Evolutionary conservation across 2,329 filamentous ascomycete species (phyloP), one percentile per base, ranked within the genome.

Genomic region (Paecilomyces sp.): DNA sequence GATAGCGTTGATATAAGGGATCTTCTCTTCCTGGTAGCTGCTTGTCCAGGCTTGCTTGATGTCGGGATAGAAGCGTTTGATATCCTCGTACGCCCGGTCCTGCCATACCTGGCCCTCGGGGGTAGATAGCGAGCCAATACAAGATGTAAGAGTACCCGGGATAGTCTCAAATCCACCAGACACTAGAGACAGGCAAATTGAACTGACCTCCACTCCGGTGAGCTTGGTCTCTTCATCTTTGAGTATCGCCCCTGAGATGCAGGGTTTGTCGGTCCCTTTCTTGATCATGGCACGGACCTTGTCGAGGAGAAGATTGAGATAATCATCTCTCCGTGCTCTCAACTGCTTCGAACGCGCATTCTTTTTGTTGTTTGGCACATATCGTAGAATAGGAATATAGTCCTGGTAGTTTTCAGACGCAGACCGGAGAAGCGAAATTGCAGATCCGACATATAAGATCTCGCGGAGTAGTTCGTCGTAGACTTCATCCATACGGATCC

Each of bases 351-450:
- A 86, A 9, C 82, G 80, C 0, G 78, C 76, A 61, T 82, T 89
- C 58, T 74, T 74, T 60, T 82, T 79, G 15, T 79, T 82, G 1
- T 83, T 81, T 62, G 83, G 82, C 9, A 71, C 56, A 1, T 89
- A 73, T 13, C 90, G 81, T 63, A 92, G 69, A 0, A 92, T 69
- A 0, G 89, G 89, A 6, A 92, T 83, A 63, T 92, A 92, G 68
- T 93, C 90, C 66, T 90, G 87, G 80, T 88, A 87, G 67, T 92
- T 92, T 67, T 91, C 89, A 56, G 86, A 89, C 1, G 88, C 91
- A n/a, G 84, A 88, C 54, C 90, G 79, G 64, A 91, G 87, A 63
- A 87, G 88, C 58, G 85, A 88, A 54, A 93, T 86, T 31, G 85
- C 85, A 25, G 88, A 83, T 69, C 92, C 90, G 2, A 92, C 89